Evolutionary conservation across 2,329 filamentous ascomycete genomes (phyloP), one percentile per base, ranked within the genome.

Genomic region (Epichloe sibirici): DNA sequence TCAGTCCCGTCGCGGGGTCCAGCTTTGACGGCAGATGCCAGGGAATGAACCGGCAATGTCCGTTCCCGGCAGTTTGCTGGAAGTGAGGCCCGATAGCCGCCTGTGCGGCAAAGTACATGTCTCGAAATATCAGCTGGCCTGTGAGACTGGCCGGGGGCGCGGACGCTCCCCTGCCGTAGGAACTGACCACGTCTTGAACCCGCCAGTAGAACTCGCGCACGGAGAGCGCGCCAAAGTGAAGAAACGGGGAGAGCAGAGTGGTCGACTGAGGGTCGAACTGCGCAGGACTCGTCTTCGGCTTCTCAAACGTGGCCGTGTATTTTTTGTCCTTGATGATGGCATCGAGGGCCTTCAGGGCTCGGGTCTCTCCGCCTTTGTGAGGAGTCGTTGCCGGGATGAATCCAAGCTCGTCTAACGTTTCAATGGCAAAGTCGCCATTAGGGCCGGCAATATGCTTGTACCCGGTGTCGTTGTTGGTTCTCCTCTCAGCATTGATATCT

Each of bases 101-200:
- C 63, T 90, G 85, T 0, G 86, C 85, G 13, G 78, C 85, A 59
- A 90, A 90, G 66, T 90, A 90, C 86, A 90, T 90, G 63, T 90
- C 86, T 15, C 86, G 76, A 65, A 90, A 90, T 11, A 89, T 71
- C 1, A 90, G 67, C 59, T 90, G 86, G 3, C 86, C 86, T 0
- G 77, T 82, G 15, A 90, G 66, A 55, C 80, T 86, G n/a, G 79
- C 80, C 0, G 86, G 86, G 0, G 83, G 81, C 28, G 72, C 70
- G 7, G 80, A 83, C 3, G 77, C 78, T 2, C 73, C 73, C 37
- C 74, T 73, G 37, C 77, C 76, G 59, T 79, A 81, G 11, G 71
- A 69, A 4, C 77, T 69, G 2, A 86, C 74, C 1, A 85, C 74
- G 28, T 82, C 80, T 61, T 82, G 76, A 0, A 81, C 81, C 25